Evolutionary conservation across 139 green algal genomes (phyloP).

Genomic region (Eudorina sp.): DNA sequence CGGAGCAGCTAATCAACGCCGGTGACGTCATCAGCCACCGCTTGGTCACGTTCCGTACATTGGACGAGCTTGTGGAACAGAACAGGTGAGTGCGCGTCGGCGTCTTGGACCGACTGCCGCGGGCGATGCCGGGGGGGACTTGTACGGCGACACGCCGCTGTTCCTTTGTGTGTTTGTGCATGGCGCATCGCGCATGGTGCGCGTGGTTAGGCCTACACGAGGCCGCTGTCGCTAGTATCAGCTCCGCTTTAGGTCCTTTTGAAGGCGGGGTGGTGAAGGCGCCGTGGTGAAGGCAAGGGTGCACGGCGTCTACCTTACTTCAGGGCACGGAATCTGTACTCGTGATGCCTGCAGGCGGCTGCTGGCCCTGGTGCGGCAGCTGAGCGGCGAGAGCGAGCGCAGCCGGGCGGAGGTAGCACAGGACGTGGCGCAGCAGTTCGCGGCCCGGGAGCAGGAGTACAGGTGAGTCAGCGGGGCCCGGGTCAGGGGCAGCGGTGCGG

Average conservation of each 20-base stretch:
- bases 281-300: no score
- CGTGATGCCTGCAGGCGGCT: constrained; percentile 50
- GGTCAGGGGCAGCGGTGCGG: not conserved
- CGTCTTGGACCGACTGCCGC: no score
- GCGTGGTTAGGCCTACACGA: no score
- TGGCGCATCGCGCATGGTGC: no score
- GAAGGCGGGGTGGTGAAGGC: no score
- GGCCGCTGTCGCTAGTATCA: no score
- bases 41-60: constrained; percentile 53
- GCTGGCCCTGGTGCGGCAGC: constrained; percentile 53
- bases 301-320: no score
- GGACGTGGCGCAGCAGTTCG: constrained; percentile 46
- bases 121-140: no score
- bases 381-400: constrained; percentile 52
- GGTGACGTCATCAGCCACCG: constrained; percentile 49
- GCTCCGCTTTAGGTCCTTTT: no score
- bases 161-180: no score
- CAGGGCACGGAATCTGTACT: no score
- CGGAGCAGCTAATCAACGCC: constrained; percentile 51
- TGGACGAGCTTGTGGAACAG: constrained; percentile 64
- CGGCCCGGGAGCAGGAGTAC: constrained; percentile 11
- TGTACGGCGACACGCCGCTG: no score
- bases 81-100: constrained; percentile 49
- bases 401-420: constrained; percentile 44
- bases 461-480: constrained; percentile 25